Conservation (phyloP, 2,329 filamentous ascomycete species). For the Xylogone sp. region DNA sequence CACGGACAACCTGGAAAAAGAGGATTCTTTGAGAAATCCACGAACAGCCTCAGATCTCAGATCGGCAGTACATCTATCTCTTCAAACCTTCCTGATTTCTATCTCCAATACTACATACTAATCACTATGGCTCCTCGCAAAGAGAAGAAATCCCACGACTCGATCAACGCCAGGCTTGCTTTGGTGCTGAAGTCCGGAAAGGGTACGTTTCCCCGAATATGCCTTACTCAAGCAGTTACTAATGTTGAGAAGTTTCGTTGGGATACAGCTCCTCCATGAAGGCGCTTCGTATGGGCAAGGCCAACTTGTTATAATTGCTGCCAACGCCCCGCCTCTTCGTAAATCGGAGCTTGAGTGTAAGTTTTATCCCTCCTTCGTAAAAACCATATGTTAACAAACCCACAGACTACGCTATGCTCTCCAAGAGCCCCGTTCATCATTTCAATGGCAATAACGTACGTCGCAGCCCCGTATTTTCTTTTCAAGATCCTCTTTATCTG, state of each 20-base stretch:
- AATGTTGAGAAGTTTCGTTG: constrained; percentile 62
- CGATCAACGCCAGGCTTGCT: constrained; percentile 60
- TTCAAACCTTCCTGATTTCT: constrained; percentile 8
- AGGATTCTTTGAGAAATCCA: no score
- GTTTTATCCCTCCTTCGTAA: constrained; percentile 23
- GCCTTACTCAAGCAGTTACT: background rate
- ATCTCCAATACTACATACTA: no score
- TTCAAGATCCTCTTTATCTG: constrained; percentile 4
- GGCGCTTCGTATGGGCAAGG: constrained; percentile 90
- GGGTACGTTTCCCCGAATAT: constrained; percentile 29
- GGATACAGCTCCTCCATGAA: constrained; percentile 91
- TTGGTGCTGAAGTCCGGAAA: constrained; percentile 66
- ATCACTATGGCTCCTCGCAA: constrained; percentile 34
- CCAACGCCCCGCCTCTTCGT: constrained; percentile 95
- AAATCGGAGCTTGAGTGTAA: constrained; percentile 93
- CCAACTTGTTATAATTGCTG: constrained; percentile 94
- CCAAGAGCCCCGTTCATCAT: constrained; percentile 92
- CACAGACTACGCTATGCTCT: constrained; percentile 73
- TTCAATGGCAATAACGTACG: constrained; percentile 98
- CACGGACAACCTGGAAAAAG: no score
- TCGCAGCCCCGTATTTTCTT: constrained; percentile 36
- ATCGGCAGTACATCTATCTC: no score
- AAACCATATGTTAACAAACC: constrained; percentile 8
- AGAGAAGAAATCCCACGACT: constrained; percentile 82
- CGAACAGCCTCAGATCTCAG: no score